Base-by-base conservation (phyloP, 306 rosid species). In the Rubus parviflorus region DNA sequence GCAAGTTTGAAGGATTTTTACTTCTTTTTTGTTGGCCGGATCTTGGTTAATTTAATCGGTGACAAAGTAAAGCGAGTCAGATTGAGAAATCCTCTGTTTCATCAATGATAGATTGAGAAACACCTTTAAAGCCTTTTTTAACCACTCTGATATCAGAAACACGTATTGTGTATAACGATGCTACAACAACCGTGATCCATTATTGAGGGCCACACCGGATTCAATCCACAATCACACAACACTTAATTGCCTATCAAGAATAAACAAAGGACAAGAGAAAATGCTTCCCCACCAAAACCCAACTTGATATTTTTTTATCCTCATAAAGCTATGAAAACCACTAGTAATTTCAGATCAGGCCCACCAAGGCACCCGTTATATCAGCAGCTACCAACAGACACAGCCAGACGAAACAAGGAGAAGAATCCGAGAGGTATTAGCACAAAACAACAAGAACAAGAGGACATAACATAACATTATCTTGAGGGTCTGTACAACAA, bases 401-500 rank as follows among this genome's bases (percentile, higher is more conserved):
- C 54, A 22, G 46, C 82, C 73, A 79, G 77, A 16, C 9, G 45
- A 79, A 79, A 69, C 43, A 64, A 75, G 8, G 79, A 81, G 82
- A 75, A 60, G 83, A 83, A 88, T 86, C 90, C 73, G 74, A 83
- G 83, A 84, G 20, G 68, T 83, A 77, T 70, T 54, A 11, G 60
- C 87, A 81, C 73, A 80, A 80, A 82, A 81, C 87, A 78, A 84
- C 40, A 80, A 81, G 79, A 84, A 85, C 81, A 79, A 35, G 82
- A 45, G 30, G 71, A 19, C 71, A 66, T 66, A 5, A 81, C 85
- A 80, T 74, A 77, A 88, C 82, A 83, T 83, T 87, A 87, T 75
- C 83, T 70, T 25, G 2, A 25, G 77, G 87, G 81, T 84, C 95
- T 90, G 92, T 90, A 90, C 92, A 90, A 86, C 78, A 83, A 87